Evolutionary conservation across 2,329 filamentous ascomycete species (phyloP), one percentile per base, ranked within the genome.

Genomic region (Colletotrichum godetiae): DNA sequence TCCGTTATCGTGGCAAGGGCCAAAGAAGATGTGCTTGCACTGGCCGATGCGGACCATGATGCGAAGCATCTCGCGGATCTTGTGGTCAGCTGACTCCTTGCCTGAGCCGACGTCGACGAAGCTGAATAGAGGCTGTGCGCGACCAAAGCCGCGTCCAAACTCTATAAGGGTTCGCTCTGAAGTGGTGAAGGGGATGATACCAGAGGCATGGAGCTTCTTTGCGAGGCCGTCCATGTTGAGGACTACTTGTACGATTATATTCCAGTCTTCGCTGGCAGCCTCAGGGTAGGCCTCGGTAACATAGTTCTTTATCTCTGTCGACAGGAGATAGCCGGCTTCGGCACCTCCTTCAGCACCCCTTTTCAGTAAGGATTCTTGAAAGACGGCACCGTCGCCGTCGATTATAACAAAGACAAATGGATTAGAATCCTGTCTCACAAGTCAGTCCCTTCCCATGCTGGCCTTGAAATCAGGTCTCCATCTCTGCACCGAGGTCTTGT

Each of bases 381-480:
- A 83, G 22, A 81, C 73, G 13, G 80, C 80, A 2, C 81, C 81
- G 37, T 83, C 81, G 19, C 82, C 82, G 31, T 83, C 81, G 24
- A 83, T 78, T 56, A 82, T 78, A 31, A 80, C 78, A 49, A 79
- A 80, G 11, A 80, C 81, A 46, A 83, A 82, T 0, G 79, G 77
- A 19, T 77, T 77, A 31, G 79, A 78, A 61, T 83, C 80, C 80
- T 82, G 67, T 11, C 5, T 19, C n/a, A 4, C 22, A 4, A 10
- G 55, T 65, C 11, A 64, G 55, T 15, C n/a, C 10, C 24, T n/a
- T 27, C 42, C 3, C 19, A 22, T 27, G 0, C 37, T 42, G 15
- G 37, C 5, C 37, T 42, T 19, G 37, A 15, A 15, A 6, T 42
- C 5, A 42, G 15, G 19, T 12, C 11, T 31, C 8, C 8, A 10